phyloP scores from a whole-genome alignment of 148 eudicot genomes.

The Gaultheria prostrata region DNA sequence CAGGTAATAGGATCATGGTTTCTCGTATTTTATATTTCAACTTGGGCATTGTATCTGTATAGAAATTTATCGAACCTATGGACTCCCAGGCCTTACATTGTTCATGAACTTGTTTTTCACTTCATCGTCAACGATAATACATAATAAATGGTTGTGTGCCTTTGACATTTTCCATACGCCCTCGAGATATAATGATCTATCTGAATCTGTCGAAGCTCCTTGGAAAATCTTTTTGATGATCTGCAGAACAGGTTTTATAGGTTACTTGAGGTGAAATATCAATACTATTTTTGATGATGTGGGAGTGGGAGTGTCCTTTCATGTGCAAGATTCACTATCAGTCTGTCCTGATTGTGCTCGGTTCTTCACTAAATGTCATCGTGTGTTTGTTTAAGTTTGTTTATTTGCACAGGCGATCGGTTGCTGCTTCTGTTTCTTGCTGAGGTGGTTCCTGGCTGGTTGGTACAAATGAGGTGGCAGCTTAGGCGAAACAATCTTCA shows the following conservation, averaged over 20 bases:
- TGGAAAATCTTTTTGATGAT: background rate
- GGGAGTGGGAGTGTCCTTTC: background rate
- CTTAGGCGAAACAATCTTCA: background rate
- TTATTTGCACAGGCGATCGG: conserved; percentile 52
- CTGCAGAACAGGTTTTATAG: background rate
- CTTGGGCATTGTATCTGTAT: background rate
- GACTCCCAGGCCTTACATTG: background rate
- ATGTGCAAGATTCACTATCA: background rate
- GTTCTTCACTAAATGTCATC: background rate
- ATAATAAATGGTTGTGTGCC: background rate
- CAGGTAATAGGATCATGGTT: conserved; percentile 2
- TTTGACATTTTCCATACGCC: background rate
- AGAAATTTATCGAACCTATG: background rate
- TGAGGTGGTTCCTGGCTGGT: conserved; percentile 92
- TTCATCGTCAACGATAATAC: background rate
- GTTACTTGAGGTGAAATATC: background rate
- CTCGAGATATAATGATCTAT: background rate
- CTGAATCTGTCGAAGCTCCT: background rate
- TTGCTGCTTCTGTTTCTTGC: conserved; percentile 76
- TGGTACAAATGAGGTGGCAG: conserved; percentile 69
- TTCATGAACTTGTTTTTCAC: background rate
- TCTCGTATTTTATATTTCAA: background rate
- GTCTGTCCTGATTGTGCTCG: background rate
- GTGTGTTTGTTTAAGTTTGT: background rate
- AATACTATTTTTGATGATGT: background rate